A percentile compares a stretch with the other conserved stretches of the same genome.
phyloP scores from a whole-genome alignment of 2,329 filamentous ascomycete species.

The Aspergillus sp. region DNA sequence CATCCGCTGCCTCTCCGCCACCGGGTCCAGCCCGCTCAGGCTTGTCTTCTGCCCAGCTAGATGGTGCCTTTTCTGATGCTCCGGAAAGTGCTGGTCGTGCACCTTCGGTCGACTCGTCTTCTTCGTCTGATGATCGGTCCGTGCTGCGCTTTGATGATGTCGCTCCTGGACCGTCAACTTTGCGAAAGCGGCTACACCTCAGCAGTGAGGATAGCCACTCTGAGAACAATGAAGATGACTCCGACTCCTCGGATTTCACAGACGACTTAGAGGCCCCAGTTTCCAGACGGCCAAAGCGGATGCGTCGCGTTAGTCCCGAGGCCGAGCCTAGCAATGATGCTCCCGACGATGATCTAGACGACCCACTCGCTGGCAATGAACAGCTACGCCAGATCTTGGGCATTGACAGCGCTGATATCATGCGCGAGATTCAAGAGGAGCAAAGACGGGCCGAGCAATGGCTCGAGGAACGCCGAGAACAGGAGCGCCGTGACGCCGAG shows the following conservation, averaged over 20 bases:
- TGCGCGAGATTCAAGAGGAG: conserved; percentile 32
- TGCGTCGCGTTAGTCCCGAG: not conserved
- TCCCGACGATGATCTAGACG: not conserved
- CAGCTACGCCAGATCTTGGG: conserved; percentile 29
- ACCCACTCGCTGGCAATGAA: conserved; percentile 10
- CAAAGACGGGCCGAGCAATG: conserved; percentile 34
- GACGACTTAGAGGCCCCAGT: conserved; percentile 12
- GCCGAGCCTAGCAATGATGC: not conserved
- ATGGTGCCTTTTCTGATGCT: conserved; percentile 13
- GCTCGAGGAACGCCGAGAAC: conserved; percentile 32
- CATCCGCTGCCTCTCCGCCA: conserved; percentile 3
- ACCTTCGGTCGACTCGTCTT: not conserved
- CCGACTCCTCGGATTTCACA: conserved; percentile 9
- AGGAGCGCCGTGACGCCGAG: conserved; percentile 41
- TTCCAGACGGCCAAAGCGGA: conserved; percentile 14
- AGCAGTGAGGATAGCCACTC: not conserved
- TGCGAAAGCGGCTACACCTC: conserved; percentile 20
- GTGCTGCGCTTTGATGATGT: too few species aligned
- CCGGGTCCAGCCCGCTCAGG: not conserved
- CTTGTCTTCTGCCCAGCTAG: conserved; percentile 14
- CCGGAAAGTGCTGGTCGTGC: not conserved
- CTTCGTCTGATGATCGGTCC: not conserved
- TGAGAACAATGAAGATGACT: not conserved
- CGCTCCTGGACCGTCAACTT: too few species aligned
- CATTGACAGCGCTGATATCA: conserved; percentile 25